Evolutionary conservation across 2,329 filamentous ascomycete species (phyloP).

Genomic region (Claviceps digitariae): DNA sequence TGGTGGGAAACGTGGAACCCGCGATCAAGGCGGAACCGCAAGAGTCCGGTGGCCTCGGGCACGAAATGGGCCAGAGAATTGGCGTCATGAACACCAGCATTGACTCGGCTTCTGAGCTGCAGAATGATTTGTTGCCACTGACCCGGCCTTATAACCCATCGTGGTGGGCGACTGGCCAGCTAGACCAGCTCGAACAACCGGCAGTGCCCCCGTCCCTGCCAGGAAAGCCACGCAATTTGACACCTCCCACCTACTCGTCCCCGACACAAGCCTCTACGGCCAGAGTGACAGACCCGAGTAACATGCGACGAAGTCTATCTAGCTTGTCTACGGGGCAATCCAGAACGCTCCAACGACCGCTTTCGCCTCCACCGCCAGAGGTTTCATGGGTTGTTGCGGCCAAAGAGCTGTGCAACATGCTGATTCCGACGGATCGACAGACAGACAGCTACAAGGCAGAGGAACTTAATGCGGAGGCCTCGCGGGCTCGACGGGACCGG

Average conservation of each 20-base stretch:
- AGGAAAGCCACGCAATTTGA: slow-evolving; percentile 40
- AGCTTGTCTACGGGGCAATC: slow-evolving; percentile 25
- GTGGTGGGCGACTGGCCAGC: slow-evolving; percentile 56
- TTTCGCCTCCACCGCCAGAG: slow-evolving; percentile 61
- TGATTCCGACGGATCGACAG: slow-evolving; percentile 65
- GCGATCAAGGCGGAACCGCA: slow-evolving; percentile 21
- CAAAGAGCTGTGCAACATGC: slow-evolving; percentile 65
- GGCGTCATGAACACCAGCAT: slow-evolving; percentile 24
- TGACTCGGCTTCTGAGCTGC: slow-evolving; percentile 7
- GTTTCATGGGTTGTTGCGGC: slow-evolving; percentile 79
- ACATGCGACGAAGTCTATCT: slow-evolving; percentile 50
- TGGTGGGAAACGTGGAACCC: slow-evolving; percentile 43
- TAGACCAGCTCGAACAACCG: slow-evolving; percentile 56
- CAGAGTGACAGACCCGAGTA: slow-evolving; percentile 58
- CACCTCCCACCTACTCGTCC: slow-evolving; percentile 63
- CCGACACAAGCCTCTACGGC: slow-evolving; percentile 80
- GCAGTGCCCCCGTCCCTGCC: slow-evolving; percentile 34
- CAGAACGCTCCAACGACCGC: slow-evolving; percentile 21
- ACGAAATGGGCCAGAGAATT: slow-evolving; percentile 44
- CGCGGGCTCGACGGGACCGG: slow-evolving; percentile 48
- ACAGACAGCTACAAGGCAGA: slow-evolving; percentile 65
- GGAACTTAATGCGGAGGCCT: slow-evolving; percentile 61
- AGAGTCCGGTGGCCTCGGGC: slow-evolving; percentile 32
- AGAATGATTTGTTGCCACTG: slow-evolving; percentile 10
- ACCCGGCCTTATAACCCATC: slow-evolving; percentile 44